phyloP scores from a whole-genome alignment of 257 asterid species.

The Phtheirospermum japonicum region DNA sequence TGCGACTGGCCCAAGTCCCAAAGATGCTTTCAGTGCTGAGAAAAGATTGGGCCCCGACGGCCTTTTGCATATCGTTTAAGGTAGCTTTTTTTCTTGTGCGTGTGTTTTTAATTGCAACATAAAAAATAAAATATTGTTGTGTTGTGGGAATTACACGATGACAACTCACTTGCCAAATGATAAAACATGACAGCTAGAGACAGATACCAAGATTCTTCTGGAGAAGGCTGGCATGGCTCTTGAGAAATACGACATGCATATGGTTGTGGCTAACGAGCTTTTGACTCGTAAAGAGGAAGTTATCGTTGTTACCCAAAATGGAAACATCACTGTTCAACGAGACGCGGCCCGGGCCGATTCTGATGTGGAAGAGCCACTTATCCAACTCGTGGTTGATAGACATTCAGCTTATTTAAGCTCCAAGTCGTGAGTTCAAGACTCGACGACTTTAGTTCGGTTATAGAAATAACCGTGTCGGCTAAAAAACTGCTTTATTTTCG shows the following conservation, averaged over 20 bases:
- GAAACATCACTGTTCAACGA: constrained; percentile 50
- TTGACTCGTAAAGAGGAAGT: constrained; percentile 89
- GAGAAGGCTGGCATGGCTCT: constrained; percentile 82
- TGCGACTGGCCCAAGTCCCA: constrained; percentile 87
- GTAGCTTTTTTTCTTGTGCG: constrained; percentile 33
- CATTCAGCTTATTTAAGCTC: constrained; percentile 56
- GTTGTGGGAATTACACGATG: not conserved
- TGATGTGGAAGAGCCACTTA: constrained; percentile 75
- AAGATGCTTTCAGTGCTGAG: constrained; percentile 89
- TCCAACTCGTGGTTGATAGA: constrained; percentile 54
- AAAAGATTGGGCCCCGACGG: constrained; percentile 85
- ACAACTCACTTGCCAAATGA: too few species aligned
- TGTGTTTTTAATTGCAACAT: not conserved
- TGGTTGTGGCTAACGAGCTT: constrained; percentile 97
- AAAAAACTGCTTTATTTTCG: too few species aligned
- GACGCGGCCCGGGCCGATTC: constrained; percentile 48
- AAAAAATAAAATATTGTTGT: not conserved
- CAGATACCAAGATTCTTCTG: constrained; percentile 74
- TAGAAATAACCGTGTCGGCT: too few species aligned
- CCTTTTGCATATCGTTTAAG: constrained; percentile 96
- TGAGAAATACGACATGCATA: constrained; percentile 64
- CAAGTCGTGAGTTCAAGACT: not conserved
- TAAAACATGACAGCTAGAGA: constrained; percentile 58
- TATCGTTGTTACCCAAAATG: constrained; percentile 54
- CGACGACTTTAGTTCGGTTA: not conserved